phyloP scores from a whole-genome alignment of 306 rosid species.

The Trifolium dubium region DNA sequence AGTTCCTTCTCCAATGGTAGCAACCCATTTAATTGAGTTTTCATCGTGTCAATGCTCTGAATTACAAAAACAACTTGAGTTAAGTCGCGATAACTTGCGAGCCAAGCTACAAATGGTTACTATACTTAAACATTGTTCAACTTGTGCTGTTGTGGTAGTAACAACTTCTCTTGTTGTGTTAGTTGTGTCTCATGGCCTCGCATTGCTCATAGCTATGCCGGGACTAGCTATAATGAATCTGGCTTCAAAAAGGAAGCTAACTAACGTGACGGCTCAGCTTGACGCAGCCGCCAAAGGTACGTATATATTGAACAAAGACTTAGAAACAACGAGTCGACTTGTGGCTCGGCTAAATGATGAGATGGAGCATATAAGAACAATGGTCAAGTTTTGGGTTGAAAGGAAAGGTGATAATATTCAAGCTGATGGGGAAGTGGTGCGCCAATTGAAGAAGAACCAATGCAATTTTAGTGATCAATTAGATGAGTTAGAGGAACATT shows the following conservation, averaged over 20 bases:
- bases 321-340: slow-evolving; percentile 65
- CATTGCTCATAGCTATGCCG: slow-evolving; percentile 55
- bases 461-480: slow-evolving; percentile 60
- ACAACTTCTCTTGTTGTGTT: slow-evolving; percentile 49
- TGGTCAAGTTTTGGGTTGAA: slow-evolving; percentile 60
- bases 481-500: slow-evolving; percentile 85
- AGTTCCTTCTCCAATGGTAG: not conserved
- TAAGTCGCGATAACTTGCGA: slow-evolving; percentile 48
- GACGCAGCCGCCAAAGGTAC: slow-evolving; percentile 75
- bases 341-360: slow-evolving; percentile 68
- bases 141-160: slow-evolving; percentile 43
- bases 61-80: slow-evolving; percentile 60
- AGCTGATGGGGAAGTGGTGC: slow-evolving; percentile 57
- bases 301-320: slow-evolving; percentile 67
- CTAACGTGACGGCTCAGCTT: slow-evolving; percentile 46
- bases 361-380: slow-evolving; percentile 58
- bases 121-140: slow-evolving; percentile 47
- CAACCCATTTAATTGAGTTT: slow-evolving; percentile 38
- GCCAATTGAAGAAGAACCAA: slow-evolving; percentile 54
- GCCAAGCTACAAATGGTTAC: slow-evolving; percentile 42
- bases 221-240: slow-evolving; percentile 44
- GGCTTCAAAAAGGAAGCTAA: slow-evolving; percentile 42
- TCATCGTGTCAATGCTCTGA: slow-evolving; percentile 46
- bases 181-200: slow-evolving; percentile 60
- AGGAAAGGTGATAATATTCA: slow-evolving; percentile 49